These are phyloP conservation scores for Ilyonectria robusta DNA, from an alignment of 2,329 filamentous ascomycete genomes.

Conservation along the genomic window DNA sequence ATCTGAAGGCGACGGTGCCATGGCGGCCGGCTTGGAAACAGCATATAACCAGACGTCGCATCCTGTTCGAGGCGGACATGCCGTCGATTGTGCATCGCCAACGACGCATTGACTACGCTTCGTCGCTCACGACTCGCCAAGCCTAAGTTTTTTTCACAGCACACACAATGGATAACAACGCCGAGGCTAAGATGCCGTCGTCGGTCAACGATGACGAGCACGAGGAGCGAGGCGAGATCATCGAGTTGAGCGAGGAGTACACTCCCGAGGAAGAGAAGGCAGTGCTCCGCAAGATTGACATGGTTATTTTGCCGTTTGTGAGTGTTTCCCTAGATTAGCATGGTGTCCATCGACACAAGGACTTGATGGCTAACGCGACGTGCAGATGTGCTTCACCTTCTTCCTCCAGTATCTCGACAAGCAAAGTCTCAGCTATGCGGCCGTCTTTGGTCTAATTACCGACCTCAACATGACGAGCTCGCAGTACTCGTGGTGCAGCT, in stretches of 20 bases:
- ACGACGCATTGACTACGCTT: not conserved
- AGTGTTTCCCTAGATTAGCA: not conserved
- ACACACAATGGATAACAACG: conserved; percentile 4
- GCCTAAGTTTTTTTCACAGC: not conserved
- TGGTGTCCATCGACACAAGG: not conserved
- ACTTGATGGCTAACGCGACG: not conserved
- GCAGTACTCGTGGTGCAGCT: conserved; percentile 65
- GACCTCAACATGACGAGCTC: conserved; percentile 60
- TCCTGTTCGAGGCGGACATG: conserved; percentile 12
- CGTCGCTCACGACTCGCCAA: not conserved
- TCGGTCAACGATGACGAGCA: conserved; percentile 23
- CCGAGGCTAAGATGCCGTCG: conserved; percentile 18
- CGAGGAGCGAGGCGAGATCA: conserved; percentile 26
- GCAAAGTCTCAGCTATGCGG: conserved; percentile 64
- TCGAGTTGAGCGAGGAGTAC: conserved; percentile 28
- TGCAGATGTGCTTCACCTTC: conserved; percentile 56
- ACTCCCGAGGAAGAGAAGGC: conserved; percentile 49
- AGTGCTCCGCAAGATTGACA: conserved; percentile 53
- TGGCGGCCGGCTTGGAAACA: conserved; percentile 8
- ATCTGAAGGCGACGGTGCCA: conserved; percentile 6
- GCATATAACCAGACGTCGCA: conserved; percentile 26
- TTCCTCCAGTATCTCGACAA: conserved; percentile 63
- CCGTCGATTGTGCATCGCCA: not conserved
- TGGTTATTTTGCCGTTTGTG: conserved; percentile 51
- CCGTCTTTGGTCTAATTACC: conserved; percentile 60